Conservation (phyloP, 805 yeast species). For the Sugiyamaella mastotermitis region DNA sequence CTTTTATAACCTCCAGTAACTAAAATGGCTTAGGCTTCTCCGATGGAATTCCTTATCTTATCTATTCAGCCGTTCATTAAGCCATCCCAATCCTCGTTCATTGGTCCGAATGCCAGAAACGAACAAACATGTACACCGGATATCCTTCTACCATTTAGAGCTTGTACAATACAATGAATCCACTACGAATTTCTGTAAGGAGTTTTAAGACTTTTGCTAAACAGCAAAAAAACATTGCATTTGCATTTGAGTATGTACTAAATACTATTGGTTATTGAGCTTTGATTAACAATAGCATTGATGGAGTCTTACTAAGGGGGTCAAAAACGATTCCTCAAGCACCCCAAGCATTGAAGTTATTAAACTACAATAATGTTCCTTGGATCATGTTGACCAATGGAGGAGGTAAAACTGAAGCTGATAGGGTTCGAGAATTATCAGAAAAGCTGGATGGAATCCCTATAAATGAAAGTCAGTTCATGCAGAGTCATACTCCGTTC, state of each 20-base stretch:
- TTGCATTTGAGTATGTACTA: conserved; percentile 27
- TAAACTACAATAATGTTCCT: conserved; percentile 56
- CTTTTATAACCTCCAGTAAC: no score
- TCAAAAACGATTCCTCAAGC: conserved; percentile 62
- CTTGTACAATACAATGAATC: no score
- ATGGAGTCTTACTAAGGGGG: conserved; percentile 83
- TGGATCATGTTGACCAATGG: conserved; percentile 86
- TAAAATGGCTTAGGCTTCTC: no score
- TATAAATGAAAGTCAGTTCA: conserved; percentile 43
- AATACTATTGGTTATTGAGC: not conserved
- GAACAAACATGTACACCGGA: no score
- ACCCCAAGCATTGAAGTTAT: conserved; percentile 46
- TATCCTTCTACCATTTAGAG: no score
- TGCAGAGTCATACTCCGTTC: conserved; percentile 87
- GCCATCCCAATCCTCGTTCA: no score
- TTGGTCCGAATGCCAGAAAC: no score
- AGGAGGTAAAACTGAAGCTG: conserved; percentile 68
- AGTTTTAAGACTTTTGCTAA: not conserved
- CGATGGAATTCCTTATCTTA: no score
- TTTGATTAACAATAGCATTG: no score
- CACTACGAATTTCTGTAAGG: no score
- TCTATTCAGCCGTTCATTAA: no score
- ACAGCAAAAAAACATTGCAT: conserved; percentile 19
- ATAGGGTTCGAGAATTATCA: conserved; percentile 51
- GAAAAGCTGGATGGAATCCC: conserved; percentile 36